Base-by-base conservation (phyloP, 495 filamentous ascomycete species). In the Rostrohypoxylon terebratum region DNA sequence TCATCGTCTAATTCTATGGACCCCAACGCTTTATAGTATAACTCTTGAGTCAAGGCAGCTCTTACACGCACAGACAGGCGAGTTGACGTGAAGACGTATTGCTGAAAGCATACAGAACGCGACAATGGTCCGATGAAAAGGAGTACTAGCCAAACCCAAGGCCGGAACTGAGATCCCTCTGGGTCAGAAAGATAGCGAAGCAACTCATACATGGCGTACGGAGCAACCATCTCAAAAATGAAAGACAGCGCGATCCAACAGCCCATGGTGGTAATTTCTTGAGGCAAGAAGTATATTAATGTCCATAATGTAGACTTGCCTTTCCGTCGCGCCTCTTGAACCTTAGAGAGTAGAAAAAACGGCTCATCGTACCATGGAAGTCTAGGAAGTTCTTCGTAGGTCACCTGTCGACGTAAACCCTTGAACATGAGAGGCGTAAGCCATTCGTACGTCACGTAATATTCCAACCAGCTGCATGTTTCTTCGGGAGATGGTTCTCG, bases 361-460 rank as follows among this genome's bases (percentile, higher is more conserved):
- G 84, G 84, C 42, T 85, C 82, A 59, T 86, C 84, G 61, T 86
- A 86, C 74, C 82, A 82, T 0, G 84, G 83, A 16, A 86, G 79
- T n/a, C 68, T 77, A 11, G 83, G 83, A 31, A 86, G 73, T 75
- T 83, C 84, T 44, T 82, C 78, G 57, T 85, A 77, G 16, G 80
- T 83, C 65, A 85, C 47, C 34, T 82, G 78, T 6, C 72, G 75
- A 45, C 78, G 81, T 68, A 77, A 79, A 25, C 81, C 83, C 59
- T 77, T 81, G 44, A 84, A 69, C 36, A 86, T 80, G 48, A 86
- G 77, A 42, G 83, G 80, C 1, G 81, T 84, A 54, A 86, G 77
- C 79, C 82, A 85, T 68, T 82, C 83, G 69, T 80, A 86, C 1
- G 81, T 81, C 55, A 82, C 79, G 73, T 83, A 86, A 59, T 81